These are phyloP conservation scores for Salix viminalis DNA, from an alignment of 345 rosid genomes.

Conservation along the genomic window DNA sequence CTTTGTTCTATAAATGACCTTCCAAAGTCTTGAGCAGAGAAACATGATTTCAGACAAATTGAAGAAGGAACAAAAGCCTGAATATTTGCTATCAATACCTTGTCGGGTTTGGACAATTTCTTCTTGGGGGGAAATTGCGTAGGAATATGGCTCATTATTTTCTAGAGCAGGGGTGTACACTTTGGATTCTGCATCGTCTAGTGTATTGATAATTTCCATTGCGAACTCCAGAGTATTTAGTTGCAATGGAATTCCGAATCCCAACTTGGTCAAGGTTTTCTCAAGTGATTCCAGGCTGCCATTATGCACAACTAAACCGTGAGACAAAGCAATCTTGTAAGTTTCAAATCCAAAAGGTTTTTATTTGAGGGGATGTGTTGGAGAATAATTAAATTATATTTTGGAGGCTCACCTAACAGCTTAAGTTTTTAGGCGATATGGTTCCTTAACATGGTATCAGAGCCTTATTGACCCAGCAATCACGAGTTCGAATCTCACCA, in stretches of 20 bases:
- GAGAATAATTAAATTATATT: too few relatives aligned
- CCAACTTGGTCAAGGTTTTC: slow-evolving; percentile 20
- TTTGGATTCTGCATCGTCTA: slow-evolving; percentile 35
- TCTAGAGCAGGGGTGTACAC: not conserved
- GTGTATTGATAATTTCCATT: slow-evolving; percentile 63
- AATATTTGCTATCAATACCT: slow-evolving; percentile 2
- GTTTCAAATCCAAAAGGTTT: too few relatives aligned
- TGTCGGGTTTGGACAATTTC: slow-evolving; percentile 14
- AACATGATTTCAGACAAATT: slow-evolving; percentile 47
- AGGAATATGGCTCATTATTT: slow-evolving; percentile 14
- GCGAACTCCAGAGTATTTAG: slow-evolving; percentile 71
- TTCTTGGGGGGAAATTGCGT: slow-evolving; percentile 33
- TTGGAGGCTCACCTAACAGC: too few relatives aligned
- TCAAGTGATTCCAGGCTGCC: too few relatives aligned
- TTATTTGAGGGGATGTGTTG: too few relatives aligned
- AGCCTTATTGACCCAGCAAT: too few relatives aligned
- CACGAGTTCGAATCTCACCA: too few relatives aligned
- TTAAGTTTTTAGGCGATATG: too few relatives aligned
- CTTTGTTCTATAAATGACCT: slow-evolving; percentile 73
- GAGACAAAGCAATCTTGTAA: too few relatives aligned
- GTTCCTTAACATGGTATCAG: too few relatives aligned
- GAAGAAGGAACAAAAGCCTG: slow-evolving; percentile 10
- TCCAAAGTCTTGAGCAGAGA: slow-evolving; percentile 80
- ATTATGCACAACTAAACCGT: too few relatives aligned
- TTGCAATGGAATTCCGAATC: slow-evolving; percentile 65